A percentile compares a stretch with the other conserved stretches of the same genome.
Evolutionary conservation across 75 land plant species (phyloP).

Genomic region (Pinus tabuliformis): DNA sequence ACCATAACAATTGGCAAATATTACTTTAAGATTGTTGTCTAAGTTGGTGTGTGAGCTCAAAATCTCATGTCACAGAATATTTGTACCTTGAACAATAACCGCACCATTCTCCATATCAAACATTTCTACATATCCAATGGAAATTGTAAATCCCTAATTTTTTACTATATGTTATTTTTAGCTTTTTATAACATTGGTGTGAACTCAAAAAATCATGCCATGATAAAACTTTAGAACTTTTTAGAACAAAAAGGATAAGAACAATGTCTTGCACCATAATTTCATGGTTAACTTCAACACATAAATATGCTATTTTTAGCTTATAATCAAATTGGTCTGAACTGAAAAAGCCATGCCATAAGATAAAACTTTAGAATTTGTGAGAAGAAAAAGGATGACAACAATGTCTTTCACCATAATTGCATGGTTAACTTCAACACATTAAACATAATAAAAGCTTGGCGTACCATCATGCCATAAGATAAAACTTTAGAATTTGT

Average conservation of each 20-base stretch:
- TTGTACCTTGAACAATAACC: background rate
- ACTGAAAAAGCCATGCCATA: background rate
- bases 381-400: background rate
- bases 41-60: no score
- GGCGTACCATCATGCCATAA: background rate
- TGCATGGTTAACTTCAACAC: background rate
- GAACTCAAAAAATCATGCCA: background rate
- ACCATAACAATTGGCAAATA: no score
- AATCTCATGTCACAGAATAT: no score
- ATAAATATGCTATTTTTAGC: background rate
- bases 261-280: background rate
- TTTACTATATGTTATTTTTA: background rate
- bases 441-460: background rate
- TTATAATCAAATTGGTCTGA: background rate
- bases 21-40: no score
- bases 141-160: background rate
- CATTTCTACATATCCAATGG: background rate
- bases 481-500: background rate
- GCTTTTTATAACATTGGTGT: background rate
- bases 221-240: background rate
- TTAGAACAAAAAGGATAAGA: background rate
- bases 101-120: background rate
- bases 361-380: background rate
- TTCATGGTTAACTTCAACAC: background rate
- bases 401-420: background rate